Conservation (phyloP, 345 rosid species). For the Citrus glauca region DNA sequence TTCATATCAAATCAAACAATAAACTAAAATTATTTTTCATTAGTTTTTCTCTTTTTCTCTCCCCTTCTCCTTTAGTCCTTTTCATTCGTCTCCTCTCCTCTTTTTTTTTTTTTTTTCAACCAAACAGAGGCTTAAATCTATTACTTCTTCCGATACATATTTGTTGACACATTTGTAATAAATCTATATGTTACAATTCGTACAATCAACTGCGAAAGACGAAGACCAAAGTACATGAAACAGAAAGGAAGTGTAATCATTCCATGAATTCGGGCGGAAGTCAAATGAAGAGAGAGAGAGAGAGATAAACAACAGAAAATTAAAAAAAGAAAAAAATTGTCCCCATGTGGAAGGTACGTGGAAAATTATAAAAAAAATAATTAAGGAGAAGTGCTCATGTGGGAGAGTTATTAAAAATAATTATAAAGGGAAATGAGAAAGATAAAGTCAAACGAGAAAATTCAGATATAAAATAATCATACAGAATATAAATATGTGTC, state of each 20-base stretch:
- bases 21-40: fast-evolving
- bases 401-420: background rate
- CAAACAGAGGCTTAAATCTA: too few relatives aligned
- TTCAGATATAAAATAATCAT: background rate
- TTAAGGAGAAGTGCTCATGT: constrained; percentile 7
- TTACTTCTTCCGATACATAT: background rate
- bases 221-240: background rate
- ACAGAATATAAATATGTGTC: background rate
- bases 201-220: background rate
- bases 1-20: too few relatives aligned
- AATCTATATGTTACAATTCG: background rate
- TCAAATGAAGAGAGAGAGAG: background rate
- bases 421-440: background rate
- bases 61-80: too few relatives aligned
- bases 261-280: background rate
- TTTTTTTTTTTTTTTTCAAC: too few relatives aligned
- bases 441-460: constrained; percentile 13
- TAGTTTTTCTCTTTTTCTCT: fast-evolving
- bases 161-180: background rate
- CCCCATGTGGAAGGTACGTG: constrained; percentile 5
- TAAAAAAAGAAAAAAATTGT: background rate
- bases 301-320: background rate
- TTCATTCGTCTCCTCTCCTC: too few relatives aligned
- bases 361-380: background rate
- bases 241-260: background rate